Evolutionary conservation across 2,329 filamentous ascomycete genomes (phyloP).

Genomic region (Akanthomyces uredinophilus): DNA sequence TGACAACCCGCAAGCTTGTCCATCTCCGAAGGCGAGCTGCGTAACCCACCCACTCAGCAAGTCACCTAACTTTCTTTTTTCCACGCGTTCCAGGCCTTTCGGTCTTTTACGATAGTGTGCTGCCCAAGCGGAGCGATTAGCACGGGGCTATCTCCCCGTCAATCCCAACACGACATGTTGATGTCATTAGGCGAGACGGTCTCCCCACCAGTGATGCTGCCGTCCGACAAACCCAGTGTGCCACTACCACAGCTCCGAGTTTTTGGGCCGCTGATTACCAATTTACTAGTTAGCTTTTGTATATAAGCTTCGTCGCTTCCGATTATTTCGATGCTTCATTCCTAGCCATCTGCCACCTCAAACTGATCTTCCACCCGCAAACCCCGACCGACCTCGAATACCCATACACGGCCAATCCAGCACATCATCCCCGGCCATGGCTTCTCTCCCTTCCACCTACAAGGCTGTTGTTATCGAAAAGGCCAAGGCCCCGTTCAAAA

Average conservation of each 20-base stretch:
- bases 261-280: not conserved
- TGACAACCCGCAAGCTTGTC: not conserved
- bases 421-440: slow-evolving; percentile 14
- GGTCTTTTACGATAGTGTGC: no score
- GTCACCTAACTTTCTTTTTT: not conserved
- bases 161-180: not conserved
- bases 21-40: slow-evolving; percentile 1
- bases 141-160: not conserved
- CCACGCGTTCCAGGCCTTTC: not conserved
- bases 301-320: not conserved
- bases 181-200: not conserved
- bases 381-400: not conserved
- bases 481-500: slow-evolving; percentile 44
- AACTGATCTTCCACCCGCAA: not conserved
- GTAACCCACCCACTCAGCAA: not conserved
- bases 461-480: slow-evolving; percentile 59
- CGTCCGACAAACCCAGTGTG: no score
- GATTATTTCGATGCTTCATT: no score
- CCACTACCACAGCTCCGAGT: not conserved
- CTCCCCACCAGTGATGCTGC: not conserved
- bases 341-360: no score
- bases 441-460: slow-evolving; percentile 58
- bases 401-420: not conserved
- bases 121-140: not conserved
- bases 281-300: not conserved